Evolutionary conservation across 352 stramenopile species (phyloP).

Genomic region (Globisporangium emineosum): DNA sequence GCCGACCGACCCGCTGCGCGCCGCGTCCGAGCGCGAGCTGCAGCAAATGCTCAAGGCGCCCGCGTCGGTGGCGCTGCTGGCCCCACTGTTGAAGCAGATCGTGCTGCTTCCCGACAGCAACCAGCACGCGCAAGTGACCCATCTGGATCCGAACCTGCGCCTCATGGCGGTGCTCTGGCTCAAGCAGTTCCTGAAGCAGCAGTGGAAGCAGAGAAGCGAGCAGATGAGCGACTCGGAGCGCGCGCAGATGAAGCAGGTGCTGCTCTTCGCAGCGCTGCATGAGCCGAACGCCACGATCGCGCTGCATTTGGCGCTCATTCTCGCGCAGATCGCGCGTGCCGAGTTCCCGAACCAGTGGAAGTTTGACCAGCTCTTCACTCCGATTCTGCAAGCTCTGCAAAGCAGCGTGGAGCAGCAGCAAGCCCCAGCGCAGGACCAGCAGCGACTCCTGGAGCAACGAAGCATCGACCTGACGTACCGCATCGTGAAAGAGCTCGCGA

Average conservation of each 20-base stretch:
- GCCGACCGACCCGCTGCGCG: slow-evolving; percentile 35
- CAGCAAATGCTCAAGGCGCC: slow-evolving; percentile 23
- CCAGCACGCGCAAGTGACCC: slow-evolving; percentile 24
- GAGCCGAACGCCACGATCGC: slow-evolving; percentile 54
- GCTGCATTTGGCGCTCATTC: slow-evolving; percentile 58
- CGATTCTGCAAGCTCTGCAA: slow-evolving; percentile 52
- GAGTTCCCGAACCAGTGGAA: slow-evolving; percentile 76
- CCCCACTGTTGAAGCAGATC: slow-evolving; percentile 40
- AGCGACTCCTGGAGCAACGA: slow-evolving; percentile 31
- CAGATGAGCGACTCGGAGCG: slow-evolving; percentile 41
- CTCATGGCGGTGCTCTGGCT: slow-evolving; percentile 75
- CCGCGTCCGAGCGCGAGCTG: slow-evolving; percentile 51
- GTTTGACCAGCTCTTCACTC: slow-evolving; percentile 61
- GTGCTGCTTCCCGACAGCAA: slow-evolving; percentile 35
- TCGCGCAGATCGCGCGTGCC: slow-evolving; percentile 62
- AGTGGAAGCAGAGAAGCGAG: slow-evolving; percentile 34
- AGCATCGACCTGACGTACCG: slow-evolving; percentile 64
- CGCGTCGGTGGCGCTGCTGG: slow-evolving; percentile 28
- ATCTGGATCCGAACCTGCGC: slow-evolving; percentile 46
- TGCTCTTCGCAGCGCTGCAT: slow-evolving; percentile 68
- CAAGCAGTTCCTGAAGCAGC: slow-evolving; percentile 64
- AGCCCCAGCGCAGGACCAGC: slow-evolving; percentile 9
- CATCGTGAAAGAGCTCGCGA: slow-evolving; percentile 77
- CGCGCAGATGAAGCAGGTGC: slow-evolving; percentile 36
- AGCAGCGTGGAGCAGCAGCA: slow-evolving; percentile 9